phyloP scores from a whole-genome alignment of 2,329 filamentous ascomycete genomes.

The Beauveria sp. region DNA sequence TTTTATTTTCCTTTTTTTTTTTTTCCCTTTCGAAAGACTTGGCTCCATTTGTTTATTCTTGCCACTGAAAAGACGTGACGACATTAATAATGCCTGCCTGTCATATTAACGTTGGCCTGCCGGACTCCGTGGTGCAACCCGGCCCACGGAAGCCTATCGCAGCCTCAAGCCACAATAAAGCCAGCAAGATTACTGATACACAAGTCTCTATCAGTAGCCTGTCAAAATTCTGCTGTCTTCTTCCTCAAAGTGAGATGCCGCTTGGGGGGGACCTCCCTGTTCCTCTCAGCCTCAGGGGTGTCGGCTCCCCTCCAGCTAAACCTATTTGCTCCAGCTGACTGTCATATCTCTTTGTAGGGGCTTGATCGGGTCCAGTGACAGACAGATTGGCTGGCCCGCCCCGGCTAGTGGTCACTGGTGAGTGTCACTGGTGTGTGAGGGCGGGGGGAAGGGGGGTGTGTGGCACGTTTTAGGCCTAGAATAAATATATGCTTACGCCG shows the following conservation, averaged over 20 bases:
- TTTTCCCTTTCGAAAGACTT: no score
- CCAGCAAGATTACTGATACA: no score
- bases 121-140: background rate
- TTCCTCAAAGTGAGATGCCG: background rate
- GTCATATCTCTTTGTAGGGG: background rate
- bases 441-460: background rate
- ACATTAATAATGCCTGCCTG: background rate
- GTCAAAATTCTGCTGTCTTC: background rate
- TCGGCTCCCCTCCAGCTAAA: background rate
- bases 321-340: background rate
- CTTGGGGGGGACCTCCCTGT: background rate
- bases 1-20: no score
- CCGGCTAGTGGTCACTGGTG: background rate
- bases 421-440: no score
- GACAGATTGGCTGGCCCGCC: background rate
- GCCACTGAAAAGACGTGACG: background rate
- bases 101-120: background rate
- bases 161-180: background rate
- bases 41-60: background rate
- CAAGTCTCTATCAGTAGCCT: background rate
- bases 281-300: background rate
- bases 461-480: background rate
- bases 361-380: conserved; percentile 4
- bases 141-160: background rate
- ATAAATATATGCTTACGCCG: conserved; percentile 6